Evolutionary conservation across 495 filamentous ascomycete genomes (phyloP), one percentile per base, ranked within the genome.

Genomic region (Patellaria atrata): DNA sequence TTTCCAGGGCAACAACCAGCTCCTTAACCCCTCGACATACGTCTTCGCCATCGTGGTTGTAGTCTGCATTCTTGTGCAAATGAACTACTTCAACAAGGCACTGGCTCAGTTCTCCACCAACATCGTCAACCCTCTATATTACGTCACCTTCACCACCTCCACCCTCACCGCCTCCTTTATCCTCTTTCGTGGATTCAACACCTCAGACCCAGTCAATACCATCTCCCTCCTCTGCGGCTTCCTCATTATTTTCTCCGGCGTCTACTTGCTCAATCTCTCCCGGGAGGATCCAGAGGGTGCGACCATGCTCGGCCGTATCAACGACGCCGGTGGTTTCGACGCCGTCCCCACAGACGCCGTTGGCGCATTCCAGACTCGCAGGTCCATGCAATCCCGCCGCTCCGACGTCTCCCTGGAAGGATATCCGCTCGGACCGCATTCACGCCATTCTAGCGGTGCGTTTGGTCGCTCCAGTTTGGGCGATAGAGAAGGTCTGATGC

Each of bases 31-130:
- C 0, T 91, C 82, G 29, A 97, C 89, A 30, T 97, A 96, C 51
- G 86, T 94, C 29, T 97, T 97, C 52, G 74, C 80, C 50, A 94
- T 97, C 47, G 75, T 96, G 24, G 85, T 82, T 0, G 69, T 63
- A 2, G 82, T 93, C 41, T 96, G 89, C 61, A 96, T 96, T 54
- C 57, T 96, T 32, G 94, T 84, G 13, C 89, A 97, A 62, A 93
- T 97, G 91, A 96, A 96, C 59, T 97, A 96, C 58, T 92, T 97
- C 58, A 97, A 97, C 65, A 97, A 97, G 58, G 89, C 89, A 19
- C 65, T 97, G 44, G 92, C 82, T 58, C 83, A 92, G 51, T 97
- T 94, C 61, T 84, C 83, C 11, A 94, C 91, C 17, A 86, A 84
- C 35, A 84, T 97, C 45, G 89, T 97, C 22, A 97, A 96, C 53